Evolutionary conservation across 2,329 filamentous ascomycete genomes (phyloP), one percentile per base, ranked within the genome.

Genomic region (Trichophaea hybrida): DNA sequence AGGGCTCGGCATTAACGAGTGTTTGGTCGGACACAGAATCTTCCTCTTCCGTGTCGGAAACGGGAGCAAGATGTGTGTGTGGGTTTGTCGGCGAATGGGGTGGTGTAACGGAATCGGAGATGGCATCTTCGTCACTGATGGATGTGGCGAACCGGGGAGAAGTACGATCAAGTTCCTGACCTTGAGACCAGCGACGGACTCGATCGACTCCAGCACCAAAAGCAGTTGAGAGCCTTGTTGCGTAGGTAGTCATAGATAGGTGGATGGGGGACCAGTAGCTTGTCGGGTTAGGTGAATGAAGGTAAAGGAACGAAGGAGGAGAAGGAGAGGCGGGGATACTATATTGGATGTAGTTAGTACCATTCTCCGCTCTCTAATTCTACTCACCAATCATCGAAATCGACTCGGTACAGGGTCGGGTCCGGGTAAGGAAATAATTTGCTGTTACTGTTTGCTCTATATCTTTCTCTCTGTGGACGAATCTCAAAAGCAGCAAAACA

Each of bases 61-160:
- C 62, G 4, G 60, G 61, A 34, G 52, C 57, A 8, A 63, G 1
- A 69, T 65, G 4, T 63, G 65, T 1, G 49, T 73, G 1, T 60
- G 64, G 15, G 72, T 72, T 0, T 74, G 73, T 66, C 72, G 71
- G 55, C 72, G 72, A 17, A 61, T 76, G 37, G 74, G 74, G 4
- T 74, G 52, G 58, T 52, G 53, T 24, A 13, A 49, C 57, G 37
- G 62, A 46, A 43, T 57, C 55, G 4, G 57, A 44, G 53, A 52
- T 58, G 31, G 61, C 31, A 17, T 44, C 44, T 60, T 61, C 61
- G 13, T 44, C 59, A 51, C 50, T 44, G 24, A 44, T 33, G 35
- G 50, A 37, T 43, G 55, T 52, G n/a, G 55, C 55, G 56, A 58
- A 40, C 50, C 57, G 52, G 49, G 49, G 55, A 17, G 40, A 24